Evolutionary conservation across 805 yeast species (phyloP).

Genomic region (Candida taoyuanica): DNA sequence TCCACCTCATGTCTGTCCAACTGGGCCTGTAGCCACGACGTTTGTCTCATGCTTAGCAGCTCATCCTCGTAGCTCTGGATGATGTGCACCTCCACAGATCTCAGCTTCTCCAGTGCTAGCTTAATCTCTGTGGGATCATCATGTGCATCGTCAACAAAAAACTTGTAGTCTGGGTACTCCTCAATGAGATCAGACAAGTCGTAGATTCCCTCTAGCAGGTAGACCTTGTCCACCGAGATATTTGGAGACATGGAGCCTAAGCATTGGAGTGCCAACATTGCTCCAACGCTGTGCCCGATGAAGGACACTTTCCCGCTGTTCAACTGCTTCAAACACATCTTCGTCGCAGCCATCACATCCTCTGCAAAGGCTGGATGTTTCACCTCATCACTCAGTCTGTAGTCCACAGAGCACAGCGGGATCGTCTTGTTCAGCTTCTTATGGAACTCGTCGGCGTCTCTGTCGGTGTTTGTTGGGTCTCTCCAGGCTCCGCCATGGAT

Average conservation of each 20-base stretch:
- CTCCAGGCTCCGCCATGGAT: conserved; percentile 93
- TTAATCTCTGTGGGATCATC: conserved; percentile 22
- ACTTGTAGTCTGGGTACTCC: conserved; percentile 58
- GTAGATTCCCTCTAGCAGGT: conserved; percentile 69
- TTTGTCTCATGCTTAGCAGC: conserved; percentile 49
- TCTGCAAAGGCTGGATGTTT: conserved; percentile 56
- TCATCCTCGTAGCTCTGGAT: conserved; percentile 68
- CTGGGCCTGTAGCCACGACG: conserved; percentile 34
- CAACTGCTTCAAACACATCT: conserved; percentile 7
- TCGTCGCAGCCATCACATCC: conserved; percentile 45
- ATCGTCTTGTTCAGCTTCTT: conserved; percentile 16
- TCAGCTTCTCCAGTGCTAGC: conserved; percentile 3
- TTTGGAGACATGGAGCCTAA: conserved; percentile 1
- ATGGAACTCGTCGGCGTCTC: conserved; percentile 43
- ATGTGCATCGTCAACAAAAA: conserved; percentile 60
- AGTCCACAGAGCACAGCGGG: conserved; percentile 42
- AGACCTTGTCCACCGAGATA: conserved; percentile 22
- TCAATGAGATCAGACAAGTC: conserved; percentile 43
- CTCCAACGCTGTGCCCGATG: conserved; percentile 82
- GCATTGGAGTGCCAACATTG: conserved; percentile 36
- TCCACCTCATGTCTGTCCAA: conserved; percentile 24
- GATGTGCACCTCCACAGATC: conserved; percentile 30
- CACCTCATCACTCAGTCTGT: conserved; percentile 59
- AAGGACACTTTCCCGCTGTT: conserved; percentile 27
- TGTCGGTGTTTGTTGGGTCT: conserved; percentile 56